Conservation (phyloP, 2,329 filamentous ascomycete genomes). For the Cladosporium colombiae region DNA sequence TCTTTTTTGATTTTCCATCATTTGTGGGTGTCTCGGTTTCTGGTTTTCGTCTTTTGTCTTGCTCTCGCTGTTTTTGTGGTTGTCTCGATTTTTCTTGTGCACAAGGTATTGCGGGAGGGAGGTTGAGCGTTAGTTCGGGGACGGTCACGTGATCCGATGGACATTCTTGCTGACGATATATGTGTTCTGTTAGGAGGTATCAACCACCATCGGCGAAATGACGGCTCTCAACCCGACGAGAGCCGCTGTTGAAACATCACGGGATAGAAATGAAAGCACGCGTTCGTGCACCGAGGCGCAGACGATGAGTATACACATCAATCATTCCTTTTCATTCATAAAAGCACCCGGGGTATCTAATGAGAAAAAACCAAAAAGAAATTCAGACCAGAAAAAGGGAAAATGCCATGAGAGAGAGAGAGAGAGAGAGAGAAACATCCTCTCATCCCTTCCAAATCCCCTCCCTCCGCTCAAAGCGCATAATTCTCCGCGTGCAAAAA, state of each 20-base stretch:
- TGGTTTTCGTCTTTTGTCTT: not conserved
- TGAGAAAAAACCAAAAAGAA: not conserved
- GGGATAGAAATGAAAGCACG: not conserved
- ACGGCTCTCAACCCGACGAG: not conserved
- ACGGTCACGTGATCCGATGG: not conserved
- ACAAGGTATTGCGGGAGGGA: not conserved
- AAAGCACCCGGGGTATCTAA: not conserved
- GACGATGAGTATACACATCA: not conserved
- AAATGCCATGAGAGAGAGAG: not conserved
- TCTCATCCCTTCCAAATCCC: not conserved
- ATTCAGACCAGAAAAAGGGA: not conserved
- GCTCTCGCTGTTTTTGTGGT: not conserved
- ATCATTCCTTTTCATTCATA: not conserved
- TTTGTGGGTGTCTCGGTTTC: not conserved
- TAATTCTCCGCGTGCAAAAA: conserved; percentile 96
- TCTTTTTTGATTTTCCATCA: not conserved
- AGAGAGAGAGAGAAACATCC: too few relatives aligned
- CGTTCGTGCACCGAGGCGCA: not conserved
- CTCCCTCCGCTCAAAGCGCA: conserved; percentile 59
- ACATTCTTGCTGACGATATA: not conserved
- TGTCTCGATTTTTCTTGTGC: too few relatives aligned
- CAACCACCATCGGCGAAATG: not conserved
- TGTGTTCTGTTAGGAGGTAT: not conserved
- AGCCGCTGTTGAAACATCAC: not conserved
- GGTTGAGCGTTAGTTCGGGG: not conserved